These are phyloP conservation scores for Flueggea neowawraea DNA, from an alignment of 441 rosid species.

Conservation along the genomic window DNA sequence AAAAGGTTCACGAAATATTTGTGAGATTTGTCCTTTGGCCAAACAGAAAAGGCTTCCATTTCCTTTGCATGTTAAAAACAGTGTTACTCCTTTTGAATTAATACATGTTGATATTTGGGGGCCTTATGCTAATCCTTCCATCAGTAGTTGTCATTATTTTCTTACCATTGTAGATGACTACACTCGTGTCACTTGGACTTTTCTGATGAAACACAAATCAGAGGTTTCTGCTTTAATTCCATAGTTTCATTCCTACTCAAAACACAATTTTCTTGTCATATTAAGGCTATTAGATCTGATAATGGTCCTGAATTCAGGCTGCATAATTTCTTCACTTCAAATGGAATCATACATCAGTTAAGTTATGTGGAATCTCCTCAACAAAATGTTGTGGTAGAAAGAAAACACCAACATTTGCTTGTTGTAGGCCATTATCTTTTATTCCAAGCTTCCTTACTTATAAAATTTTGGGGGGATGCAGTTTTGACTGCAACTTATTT, in stretches of 20 bases:
- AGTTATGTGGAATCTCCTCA: not conserved
- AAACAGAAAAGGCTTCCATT: not conserved
- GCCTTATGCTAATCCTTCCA: not conserved
- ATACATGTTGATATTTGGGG: not conserved
- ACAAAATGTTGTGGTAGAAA: conserved; percentile 5
- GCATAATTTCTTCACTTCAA: not conserved
- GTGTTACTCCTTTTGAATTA: not conserved
- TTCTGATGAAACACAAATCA: not conserved
- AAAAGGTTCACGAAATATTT: not conserved
- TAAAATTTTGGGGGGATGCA: not conserved
- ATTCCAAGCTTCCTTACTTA: not conserved
- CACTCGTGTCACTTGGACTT: not conserved
- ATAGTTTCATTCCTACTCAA: not conserved
- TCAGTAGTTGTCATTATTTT: not conserved
- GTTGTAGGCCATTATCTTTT: not conserved
- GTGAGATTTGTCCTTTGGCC: too few species aligned
- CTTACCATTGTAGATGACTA: not conserved
- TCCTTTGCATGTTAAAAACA: not conserved
- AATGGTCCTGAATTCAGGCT: not conserved
- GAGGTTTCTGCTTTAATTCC: not conserved
- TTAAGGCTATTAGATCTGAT: not conserved
- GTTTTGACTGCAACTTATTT: not conserved
- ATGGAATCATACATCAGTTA: not conserved
- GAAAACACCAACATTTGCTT: conserved; percentile 8
- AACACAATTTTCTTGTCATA: not conserved